Evolutionary conservation across 768 basidiomycete genomes (phyloP).

Genomic region (Termitomyces sp.): DNA sequence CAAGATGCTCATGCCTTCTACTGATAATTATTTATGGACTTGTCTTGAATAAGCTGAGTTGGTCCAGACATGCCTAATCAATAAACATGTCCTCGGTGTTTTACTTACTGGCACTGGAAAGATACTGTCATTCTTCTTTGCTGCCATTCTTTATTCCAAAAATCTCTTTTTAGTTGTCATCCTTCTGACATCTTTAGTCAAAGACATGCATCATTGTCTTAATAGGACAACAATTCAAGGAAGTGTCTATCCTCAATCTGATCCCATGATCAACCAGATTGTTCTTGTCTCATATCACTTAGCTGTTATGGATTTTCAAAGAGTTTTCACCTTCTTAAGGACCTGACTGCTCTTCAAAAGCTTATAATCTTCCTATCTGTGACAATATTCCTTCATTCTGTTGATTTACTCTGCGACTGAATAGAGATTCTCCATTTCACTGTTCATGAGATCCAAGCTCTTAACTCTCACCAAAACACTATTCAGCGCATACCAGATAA

Average conservation of each 20-base stretch:
- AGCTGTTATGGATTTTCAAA: background rate
- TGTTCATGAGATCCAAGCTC: background rate
- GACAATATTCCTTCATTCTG: background rate
- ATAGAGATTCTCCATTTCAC: background rate
- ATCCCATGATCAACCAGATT: background rate
- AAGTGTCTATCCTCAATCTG: background rate
- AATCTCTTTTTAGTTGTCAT: background rate
- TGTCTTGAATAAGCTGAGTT: slow-evolving; percentile 3
- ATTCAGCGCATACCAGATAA: background rate
- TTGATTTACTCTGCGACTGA: background rate
- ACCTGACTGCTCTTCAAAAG: background rate
- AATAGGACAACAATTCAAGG: background rate
- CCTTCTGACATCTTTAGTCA: background rate
- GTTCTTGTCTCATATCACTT: background rate
- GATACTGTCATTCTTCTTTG: background rate
- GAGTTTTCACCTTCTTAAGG: background rate
- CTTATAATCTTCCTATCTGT: slow-evolving; percentile 1
- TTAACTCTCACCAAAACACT: background rate
- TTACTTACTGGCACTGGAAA: slow-evolving; percentile 1
- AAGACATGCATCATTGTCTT: background rate
- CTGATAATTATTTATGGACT: background rate
- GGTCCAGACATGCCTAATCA: background rate
- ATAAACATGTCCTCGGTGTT: background rate
- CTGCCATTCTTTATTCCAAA: background rate
- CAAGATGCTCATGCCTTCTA: background rate